Base-by-base conservation (phyloP, 2,329 filamentous ascomycete species). In the Alternaria gansuensis region DNA sequence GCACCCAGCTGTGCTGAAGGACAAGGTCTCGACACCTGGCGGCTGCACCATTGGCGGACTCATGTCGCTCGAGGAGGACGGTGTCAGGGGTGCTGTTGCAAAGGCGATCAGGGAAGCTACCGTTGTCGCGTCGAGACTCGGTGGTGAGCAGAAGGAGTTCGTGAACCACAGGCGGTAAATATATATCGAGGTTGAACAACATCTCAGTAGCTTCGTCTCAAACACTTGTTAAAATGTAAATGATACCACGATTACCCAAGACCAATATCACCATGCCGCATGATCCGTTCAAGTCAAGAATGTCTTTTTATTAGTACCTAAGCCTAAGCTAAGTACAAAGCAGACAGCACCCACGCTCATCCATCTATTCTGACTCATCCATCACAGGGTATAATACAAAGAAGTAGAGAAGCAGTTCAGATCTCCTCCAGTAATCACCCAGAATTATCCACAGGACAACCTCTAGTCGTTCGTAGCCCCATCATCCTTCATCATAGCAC, bases 1-100 rank as follows among this genome's bases (percentile, higher is more conserved):
- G 74, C 90, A 93, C 75, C 91, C 91, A 1, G 90, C 90, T 14
- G 78, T 92, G 23, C 78, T 93, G 51, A 84, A 88, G 51, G 90
- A 94, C 67, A 91, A 90, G 78, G 88, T 92, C n/a, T 87, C 82
- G 65, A 92, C 90, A 1, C 90, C 90, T 0, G 90, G 89, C 5
- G 91, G 91, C 1, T 93, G 90, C 77, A 93, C 90, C 5, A 92
- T 93, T 62, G 88, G 87, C 2, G 91, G 90, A 0, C 76, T 93
- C 50, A 74, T 92, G 68, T 87, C 90, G 5, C 79, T 94, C 6
- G 91, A 94, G 76, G 90, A 94, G 70, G 89, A 88, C 9, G 81
- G 83, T 8, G 85, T 92, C 7, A 84, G 90, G 66, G 89, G 88
- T 4, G 85, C 84, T 0, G 83, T 93, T 17, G 83, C 88, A 1